phyloP scores from a whole-genome alignment of 306 rosid genomes.

The Cucurbita moschata region DNA sequence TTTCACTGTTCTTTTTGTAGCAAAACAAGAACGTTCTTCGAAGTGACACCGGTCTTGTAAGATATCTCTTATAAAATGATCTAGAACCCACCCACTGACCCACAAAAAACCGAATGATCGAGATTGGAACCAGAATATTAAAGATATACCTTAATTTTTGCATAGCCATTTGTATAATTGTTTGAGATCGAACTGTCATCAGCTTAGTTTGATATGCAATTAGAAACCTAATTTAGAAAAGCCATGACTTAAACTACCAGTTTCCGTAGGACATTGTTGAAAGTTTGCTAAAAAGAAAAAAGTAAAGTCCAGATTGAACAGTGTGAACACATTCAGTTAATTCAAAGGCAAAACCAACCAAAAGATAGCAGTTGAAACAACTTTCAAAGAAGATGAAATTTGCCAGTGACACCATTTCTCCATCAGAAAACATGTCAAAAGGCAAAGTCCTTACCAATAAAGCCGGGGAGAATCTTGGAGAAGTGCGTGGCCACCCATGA shows the following conservation, averaged over 20 bases:
- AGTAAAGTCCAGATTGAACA: neutral
- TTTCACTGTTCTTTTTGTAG: neutral
- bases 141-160: neutral
- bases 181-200: neutral
- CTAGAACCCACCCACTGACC: neutral
- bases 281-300: neutral
- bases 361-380: neutral
- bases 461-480: constrained; percentile 73
- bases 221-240: neutral
- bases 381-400: neutral
- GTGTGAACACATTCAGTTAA: neutral
- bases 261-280: neutral
- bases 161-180: neutral
- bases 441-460: constrained; percentile 37
- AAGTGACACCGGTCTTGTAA: neutral
- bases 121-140: neutral
- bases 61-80: neutral
- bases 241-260: neutral
- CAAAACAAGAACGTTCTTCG: neutral
- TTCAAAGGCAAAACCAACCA: neutral
- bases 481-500: constrained; percentile 63
- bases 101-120: neutral
- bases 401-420: neutral
- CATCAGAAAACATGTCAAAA: neutral
- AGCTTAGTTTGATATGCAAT: neutral